phyloP scores from a whole-genome alignment of 2,329 filamentous ascomycete species.

The Alternaria ventricosa region DNA sequence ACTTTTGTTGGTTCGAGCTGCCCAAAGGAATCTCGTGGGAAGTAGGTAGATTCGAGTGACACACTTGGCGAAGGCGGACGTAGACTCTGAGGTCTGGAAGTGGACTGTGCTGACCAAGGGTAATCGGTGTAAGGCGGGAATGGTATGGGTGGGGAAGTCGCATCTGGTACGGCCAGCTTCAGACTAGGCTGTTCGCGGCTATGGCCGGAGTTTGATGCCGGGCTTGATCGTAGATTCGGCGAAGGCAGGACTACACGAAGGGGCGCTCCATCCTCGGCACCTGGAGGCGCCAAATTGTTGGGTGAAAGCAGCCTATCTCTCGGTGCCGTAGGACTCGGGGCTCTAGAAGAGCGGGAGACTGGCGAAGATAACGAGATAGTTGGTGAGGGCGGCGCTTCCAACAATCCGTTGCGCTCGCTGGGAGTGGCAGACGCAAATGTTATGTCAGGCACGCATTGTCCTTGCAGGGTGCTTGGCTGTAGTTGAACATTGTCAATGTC shows the following conservation, averaged over 20 bases:
- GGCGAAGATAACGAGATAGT: constrained; percentile 50
- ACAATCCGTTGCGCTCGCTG: constrained; percentile 26
- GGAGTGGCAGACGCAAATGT: constrained; percentile 45
- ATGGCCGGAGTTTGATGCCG: constrained; percentile 28
- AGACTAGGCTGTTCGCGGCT: constrained; percentile 44
- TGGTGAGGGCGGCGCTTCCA: constrained; percentile 44
- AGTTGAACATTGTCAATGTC: constrained; percentile 58
- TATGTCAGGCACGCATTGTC: constrained; percentile 38
- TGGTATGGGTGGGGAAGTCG: constrained; percentile 60
- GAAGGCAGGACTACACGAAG: constrained; percentile 25
- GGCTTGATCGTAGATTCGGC: constrained; percentile 37
- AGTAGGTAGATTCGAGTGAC: constrained; percentile 55
- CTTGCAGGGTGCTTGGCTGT: constrained; percentile 47
- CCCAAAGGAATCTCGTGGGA: constrained; percentile 54
- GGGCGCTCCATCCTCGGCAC: constrained; percentile 35
- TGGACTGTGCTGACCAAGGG: constrained; percentile 48
- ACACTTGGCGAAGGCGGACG: constrained; percentile 61
- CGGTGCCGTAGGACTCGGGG: constrained; percentile 35
- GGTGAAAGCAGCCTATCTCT: constrained; percentile 27
- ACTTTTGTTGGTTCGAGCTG: constrained; percentile 49
- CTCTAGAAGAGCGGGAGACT: constrained; percentile 38
- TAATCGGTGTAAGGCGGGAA: constrained; percentile 73
- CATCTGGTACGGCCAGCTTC: constrained; percentile 51
- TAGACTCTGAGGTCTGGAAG: constrained; percentile 62
- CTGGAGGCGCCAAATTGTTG: constrained; percentile 48